Conservation (phyloP, 108 stramenopile species). For the Mediolabrus comicus region DNA sequence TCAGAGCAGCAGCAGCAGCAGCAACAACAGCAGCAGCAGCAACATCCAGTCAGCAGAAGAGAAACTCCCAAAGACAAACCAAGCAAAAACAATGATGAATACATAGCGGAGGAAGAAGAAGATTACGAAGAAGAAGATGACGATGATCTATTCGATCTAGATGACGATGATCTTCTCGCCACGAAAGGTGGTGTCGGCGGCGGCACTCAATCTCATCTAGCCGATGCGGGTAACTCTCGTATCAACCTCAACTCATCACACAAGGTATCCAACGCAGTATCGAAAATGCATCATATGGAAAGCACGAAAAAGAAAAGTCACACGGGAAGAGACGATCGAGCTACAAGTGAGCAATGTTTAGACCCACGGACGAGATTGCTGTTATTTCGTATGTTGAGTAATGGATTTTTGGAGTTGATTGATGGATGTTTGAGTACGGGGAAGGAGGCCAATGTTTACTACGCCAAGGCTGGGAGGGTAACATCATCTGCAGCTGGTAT, state of each 20-base stretch:
- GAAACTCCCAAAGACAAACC: neutral
- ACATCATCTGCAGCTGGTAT: neutral
- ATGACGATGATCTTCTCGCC: slow-evolving; percentile 23
- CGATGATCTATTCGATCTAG: slow-evolving; percentile 46
- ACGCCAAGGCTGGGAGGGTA: slow-evolving; percentile 77
- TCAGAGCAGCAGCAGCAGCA: neutral
- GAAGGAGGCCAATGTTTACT: slow-evolving; percentile 99
- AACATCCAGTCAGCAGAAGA: neutral
- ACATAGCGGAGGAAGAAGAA: slow-evolving; percentile 25
- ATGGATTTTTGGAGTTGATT: slow-evolving; percentile 86
- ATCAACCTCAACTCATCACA: slow-evolving; percentile 82
- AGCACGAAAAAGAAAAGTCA: slow-evolving; percentile 79
- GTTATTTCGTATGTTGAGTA: slow-evolving; percentile 93
- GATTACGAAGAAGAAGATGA: slow-evolving; percentile 53
- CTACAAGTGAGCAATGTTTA: slow-evolving; percentile 93
- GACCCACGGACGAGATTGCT: slow-evolving; percentile 97
- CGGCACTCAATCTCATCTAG: slow-evolving; percentile 2
- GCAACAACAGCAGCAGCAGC: neutral
- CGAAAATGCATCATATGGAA: slow-evolving; percentile 89
- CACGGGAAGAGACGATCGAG: slow-evolving; percentile 93
- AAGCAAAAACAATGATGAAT: slow-evolving; percentile 6
- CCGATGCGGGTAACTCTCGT: slow-evolving; percentile 34
- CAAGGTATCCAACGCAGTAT: slow-evolving; percentile 83
- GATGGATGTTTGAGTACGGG: slow-evolving; percentile 98
- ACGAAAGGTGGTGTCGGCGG: slow-evolving; percentile 8